Percentiles rank a stretch among this genome's conserved stretches.
These are phyloP conservation scores for Haberlea rhodopensis DNA, from an alignment of 257 asterid species.

Conservation along the genomic window DNA sequence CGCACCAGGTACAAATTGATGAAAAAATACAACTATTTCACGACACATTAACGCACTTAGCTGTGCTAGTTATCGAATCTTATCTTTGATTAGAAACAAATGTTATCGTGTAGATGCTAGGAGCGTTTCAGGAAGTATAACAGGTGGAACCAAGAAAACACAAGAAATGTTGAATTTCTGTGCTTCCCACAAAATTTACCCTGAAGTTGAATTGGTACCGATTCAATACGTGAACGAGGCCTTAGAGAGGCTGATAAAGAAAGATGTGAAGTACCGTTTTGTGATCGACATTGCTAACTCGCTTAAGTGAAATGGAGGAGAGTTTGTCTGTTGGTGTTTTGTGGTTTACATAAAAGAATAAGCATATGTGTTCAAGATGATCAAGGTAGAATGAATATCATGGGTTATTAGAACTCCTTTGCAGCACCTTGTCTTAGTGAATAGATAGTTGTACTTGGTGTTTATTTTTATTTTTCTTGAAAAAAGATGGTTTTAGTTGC, in stretches of 20 bases:
- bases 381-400: not conserved
- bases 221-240: constrained; percentile 77
- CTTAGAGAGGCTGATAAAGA: constrained; percentile 70
- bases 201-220: constrained; percentile 66
- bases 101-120: constrained; percentile 46
- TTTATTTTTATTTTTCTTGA: too few species aligned
- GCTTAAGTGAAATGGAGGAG: constrained; percentile 37
- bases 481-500: too few species aligned
- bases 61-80: not conserved
- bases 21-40: not conserved
- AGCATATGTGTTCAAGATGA: not conserved
- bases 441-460: not conserved
- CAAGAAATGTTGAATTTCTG: constrained; percentile 90
- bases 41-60: not conserved
- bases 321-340: not conserved
- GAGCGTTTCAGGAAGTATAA: constrained; percentile 58
- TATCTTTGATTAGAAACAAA: not conserved
- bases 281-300: constrained; percentile 82
- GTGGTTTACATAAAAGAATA: not conserved
- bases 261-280: constrained; percentile 82
- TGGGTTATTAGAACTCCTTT: not conserved
- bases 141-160: constrained; percentile 79
- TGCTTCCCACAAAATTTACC: constrained; percentile 77
- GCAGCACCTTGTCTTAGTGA: not conserved
- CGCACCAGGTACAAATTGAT: constrained; percentile 39